A percentile compares a stretch with the other conserved stretches of the same genome.
These are phyloP conservation scores for Neurospora tetraspora DNA, from an alignment of 495 filamentous ascomycete genomes.

Conservation along the genomic window DNA sequence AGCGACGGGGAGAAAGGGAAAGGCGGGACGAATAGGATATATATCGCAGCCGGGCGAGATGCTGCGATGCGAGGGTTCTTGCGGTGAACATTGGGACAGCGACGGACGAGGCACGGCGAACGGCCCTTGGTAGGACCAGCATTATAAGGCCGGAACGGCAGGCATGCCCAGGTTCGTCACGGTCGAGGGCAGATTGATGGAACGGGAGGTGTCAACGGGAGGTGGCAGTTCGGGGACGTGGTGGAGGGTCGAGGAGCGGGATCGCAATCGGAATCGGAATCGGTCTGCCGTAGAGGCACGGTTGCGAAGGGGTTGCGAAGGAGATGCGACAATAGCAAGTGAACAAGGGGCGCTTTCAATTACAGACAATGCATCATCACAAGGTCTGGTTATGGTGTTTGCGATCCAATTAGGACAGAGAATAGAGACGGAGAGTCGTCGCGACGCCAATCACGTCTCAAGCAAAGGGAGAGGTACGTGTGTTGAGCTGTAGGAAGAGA, in stretches of 20 bases:
- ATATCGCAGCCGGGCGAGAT: conserved; percentile 7
- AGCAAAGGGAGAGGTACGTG: background rate
- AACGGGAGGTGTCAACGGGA: background rate
- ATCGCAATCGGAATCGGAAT: background rate
- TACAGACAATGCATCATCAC: background rate
- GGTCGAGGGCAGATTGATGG: background rate
- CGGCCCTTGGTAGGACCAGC: conserved; percentile 19
- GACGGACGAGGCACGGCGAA: background rate
- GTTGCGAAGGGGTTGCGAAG: background rate
- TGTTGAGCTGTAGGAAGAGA: background rate
- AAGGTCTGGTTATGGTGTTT: background rate
- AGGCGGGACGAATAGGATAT: conserved; percentile 23
- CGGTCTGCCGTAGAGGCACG: background rate
- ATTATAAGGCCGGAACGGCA: conserved; percentile 15
- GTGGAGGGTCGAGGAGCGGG: background rate
- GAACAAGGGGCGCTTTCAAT: background rate
- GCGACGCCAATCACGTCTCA: background rate
- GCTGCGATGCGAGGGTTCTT: conserved; percentile 8
- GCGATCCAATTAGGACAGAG: background rate
- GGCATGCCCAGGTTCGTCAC: conserved; percentile 10
- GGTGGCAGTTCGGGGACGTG: background rate
- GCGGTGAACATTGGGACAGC: conserved; percentile 7
- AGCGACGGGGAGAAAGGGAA: conserved; percentile 19
- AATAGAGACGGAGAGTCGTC: background rate
- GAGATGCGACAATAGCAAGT: background rate